These are phyloP conservation scores for Exserohilum rostratum DNA, from an alignment of 2,329 filamentous ascomycete genomes.

Conservation along the genomic window DNA sequence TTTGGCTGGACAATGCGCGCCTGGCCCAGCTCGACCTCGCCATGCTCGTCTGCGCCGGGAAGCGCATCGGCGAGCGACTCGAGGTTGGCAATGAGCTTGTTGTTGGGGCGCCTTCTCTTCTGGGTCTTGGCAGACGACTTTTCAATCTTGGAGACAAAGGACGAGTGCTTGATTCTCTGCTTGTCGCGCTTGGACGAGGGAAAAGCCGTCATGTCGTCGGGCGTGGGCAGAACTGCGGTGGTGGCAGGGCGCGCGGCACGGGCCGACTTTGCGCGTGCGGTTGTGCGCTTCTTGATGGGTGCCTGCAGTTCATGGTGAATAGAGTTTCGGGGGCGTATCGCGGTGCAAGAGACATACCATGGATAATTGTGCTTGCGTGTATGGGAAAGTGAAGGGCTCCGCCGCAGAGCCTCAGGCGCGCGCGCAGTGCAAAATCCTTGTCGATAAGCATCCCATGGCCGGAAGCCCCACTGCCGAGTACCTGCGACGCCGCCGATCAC, in stretches of 20 bases:
- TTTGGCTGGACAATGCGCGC: slow-evolving; percentile 60
- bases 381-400: background rate
- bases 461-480: background rate
- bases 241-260: slow-evolving; percentile 30
- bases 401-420: background rate
- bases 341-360: slow-evolving; percentile 16
- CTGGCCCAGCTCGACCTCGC: slow-evolving; percentile 49
- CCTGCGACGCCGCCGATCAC: background rate
- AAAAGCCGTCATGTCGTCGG: slow-evolving; percentile 58
- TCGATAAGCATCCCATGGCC: slow-evolving; percentile 14
- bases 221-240: slow-evolving; percentile 22
- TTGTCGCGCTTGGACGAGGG: slow-evolving; percentile 81
- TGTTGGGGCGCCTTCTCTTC: slow-evolving; percentile 72
- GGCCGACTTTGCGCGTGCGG: slow-evolving; percentile 43
- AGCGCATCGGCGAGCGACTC: slow-evolving; percentile 80
- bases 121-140: slow-evolving; percentile 63
- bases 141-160: slow-evolving; percentile 77
- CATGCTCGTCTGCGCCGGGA: slow-evolving; percentile 58
- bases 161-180: slow-evolving; percentile 77
- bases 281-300: slow-evolving; percentile 46
- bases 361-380: slow-evolving; percentile 7
- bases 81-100: slow-evolving; percentile 79
- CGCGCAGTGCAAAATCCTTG: slow-evolving; percentile 12
- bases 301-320: slow-evolving; percentile 28
- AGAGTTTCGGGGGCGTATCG: background rate